Conservation (phyloP, 75 land plant species). For the Pinus albicaulis region DNA sequence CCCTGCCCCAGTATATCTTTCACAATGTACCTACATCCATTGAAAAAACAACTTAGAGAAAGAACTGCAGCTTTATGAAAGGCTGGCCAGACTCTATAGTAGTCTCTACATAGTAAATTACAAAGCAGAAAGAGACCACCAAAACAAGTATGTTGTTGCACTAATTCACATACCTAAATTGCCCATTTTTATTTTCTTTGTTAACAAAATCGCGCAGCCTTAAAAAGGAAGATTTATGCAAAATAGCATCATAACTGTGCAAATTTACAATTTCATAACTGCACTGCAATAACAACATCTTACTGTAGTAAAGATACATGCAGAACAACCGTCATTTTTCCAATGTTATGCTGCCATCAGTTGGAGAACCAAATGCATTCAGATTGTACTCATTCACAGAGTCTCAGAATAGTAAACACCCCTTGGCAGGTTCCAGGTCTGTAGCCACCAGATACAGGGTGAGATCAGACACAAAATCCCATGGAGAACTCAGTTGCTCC, state of each 20-base stretch:
- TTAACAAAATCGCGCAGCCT: neutral
- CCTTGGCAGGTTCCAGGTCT: too few relatives aligned
- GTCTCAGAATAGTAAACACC: too few relatives aligned
- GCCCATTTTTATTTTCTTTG: neutral
- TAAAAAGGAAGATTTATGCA: neutral
- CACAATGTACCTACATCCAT: slow-evolving; percentile 63
- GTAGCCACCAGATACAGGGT: too few relatives aligned
- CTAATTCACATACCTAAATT: neutral
- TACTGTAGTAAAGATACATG: too few relatives aligned
- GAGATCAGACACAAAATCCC: too few relatives aligned
- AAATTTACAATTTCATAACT: neutral
- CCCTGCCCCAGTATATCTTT: slow-evolving; percentile 97
- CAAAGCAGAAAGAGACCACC: neutral
- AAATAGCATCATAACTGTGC: neutral
- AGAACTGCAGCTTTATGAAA: neutral
- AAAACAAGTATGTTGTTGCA: neutral
- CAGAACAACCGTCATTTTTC: too few relatives aligned
- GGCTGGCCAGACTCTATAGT: neutral
- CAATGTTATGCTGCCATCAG: too few relatives aligned
- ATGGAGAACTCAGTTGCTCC: too few relatives aligned
- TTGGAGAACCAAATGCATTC: too few relatives aligned
- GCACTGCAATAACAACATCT: neutral
- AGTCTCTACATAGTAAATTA: neutral
- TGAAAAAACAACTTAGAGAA: neutral
- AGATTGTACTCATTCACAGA: too few relatives aligned